Base-by-base conservation (phyloP, 495 filamentous ascomycete genomes). In the Neurospora hispaniola region DNA sequence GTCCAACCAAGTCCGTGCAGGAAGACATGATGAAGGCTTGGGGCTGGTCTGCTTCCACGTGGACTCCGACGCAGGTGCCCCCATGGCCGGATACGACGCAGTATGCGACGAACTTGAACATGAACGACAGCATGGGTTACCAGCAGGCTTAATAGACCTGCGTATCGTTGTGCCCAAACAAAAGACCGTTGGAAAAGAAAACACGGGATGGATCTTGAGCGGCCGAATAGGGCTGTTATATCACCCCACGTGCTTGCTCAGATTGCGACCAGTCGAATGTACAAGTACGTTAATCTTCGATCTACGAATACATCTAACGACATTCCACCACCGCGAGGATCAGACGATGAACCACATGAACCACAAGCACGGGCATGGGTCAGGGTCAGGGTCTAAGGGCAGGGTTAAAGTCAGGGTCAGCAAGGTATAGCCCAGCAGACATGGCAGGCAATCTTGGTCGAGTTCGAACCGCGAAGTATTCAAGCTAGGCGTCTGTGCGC, bases 1-100 rank as follows among this genome's bases (percentile, higher is more conserved):
- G 84, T 69, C 85, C 85, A 14, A 86, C 85, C 20, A 76, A 79
- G 31, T 75, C 76, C 8, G 82, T 84, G 48, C 81, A 80, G 44
- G 75, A 78, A 27, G 80, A 83, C 59, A 77, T 84, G 74, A 80
- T 75, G 74, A 79, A 77, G 70, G 78, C 78, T 14, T 85, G 83
- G 83, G 80, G 82, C 10, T 84, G 81, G 81, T 66, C 54, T 14
- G 27, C 27, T 66, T 20, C 73, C 59, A 69, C 76, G 10, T 75
- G 73, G 38, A 44, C 41, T 71, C 43, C 40, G 42, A 35, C 39
- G 42, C 27, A 35, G 16, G 42, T 71, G 12, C 38, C 20, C 35
- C 69, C 48, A 62, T 70, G 8, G 73, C 73, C 46, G 73, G 76
- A 75, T 70, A 68, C 69, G 54, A 54, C 27, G 31, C 23, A 54